These are phyloP conservation scores for Extremus antarcticus DNA, from an alignment of 495 filamentous ascomycete genomes.

Conservation along the genomic window DNA sequence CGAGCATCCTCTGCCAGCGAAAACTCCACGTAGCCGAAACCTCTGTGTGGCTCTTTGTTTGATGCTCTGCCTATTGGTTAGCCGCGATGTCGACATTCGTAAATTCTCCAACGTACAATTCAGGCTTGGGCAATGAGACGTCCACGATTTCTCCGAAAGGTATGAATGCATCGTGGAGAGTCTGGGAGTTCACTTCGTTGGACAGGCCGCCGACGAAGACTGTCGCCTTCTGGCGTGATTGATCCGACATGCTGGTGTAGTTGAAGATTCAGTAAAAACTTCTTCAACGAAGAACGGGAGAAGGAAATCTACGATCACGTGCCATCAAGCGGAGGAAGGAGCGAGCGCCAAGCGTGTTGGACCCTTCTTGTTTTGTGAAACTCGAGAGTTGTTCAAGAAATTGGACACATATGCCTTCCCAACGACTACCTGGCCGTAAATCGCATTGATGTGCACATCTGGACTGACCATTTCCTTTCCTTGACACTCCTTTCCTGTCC, in stretches of 20 bases:
- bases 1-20: conserved; percentile 75
- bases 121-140: conserved; percentile 77
- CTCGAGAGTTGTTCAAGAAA: background rate
- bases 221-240: conserved; percentile 75
- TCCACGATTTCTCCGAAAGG: conserved; percentile 93
- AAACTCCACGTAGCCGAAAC: conserved; percentile 96
- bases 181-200: conserved; percentile 57
- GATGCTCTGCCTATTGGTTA: conserved; percentile 32
- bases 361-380: background rate
- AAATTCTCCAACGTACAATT: conserved; percentile 31
- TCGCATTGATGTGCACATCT: too few relatives aligned
- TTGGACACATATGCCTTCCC: conserved; percentile 1
- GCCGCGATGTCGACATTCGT: background rate
- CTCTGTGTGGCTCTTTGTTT: conserved; percentile 63
- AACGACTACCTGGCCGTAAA: background rate
- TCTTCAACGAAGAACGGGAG: background rate
- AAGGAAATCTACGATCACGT: background rate
- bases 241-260: conserved; percentile 64
- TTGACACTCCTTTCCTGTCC: background rate
- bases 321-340: background rate
- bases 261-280: conserved; percentile 5
- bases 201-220: conserved; percentile 86
- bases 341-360: background rate
- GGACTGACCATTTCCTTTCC: too few relatives aligned
- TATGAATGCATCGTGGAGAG: conserved; percentile 81